Evolutionary conservation across 2,329 filamentous ascomycete species (phyloP).

Genomic region (Claviceps capensis): DNA sequence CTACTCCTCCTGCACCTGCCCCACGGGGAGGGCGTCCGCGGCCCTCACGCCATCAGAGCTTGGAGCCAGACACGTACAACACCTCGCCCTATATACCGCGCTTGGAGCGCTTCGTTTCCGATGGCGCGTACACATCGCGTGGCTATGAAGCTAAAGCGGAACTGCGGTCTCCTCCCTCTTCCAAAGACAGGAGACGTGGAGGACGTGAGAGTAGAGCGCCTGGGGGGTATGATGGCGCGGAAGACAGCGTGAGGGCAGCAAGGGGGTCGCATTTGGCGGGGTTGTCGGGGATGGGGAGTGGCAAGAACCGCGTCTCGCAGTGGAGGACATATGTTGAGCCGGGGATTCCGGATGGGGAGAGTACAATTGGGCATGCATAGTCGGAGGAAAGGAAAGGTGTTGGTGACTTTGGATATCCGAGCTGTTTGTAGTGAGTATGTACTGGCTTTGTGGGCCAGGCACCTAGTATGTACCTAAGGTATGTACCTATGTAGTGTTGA

Average conservation of each 20-base stretch:
- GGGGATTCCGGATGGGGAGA: slow-evolving; percentile 24
- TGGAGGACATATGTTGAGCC: slow-evolving; percentile 35
- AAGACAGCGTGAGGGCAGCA: slow-evolving; percentile 11
- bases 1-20: background rate
- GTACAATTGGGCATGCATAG: slow-evolving; percentile 4
- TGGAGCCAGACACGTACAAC: slow-evolving; percentile 25
- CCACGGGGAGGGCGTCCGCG: background rate
- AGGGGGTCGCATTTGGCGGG: slow-evolving; percentile 33
- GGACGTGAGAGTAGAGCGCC: no score
- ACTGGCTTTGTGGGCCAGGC: no score
- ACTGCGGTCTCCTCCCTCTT: slow-evolving; percentile 10
- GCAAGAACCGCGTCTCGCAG: slow-evolving; percentile 33
- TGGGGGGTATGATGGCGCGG: slow-evolving; percentile 8
- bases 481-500: no score
- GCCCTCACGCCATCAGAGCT: slow-evolving; percentile 23
- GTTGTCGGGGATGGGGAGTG: slow-evolving; percentile 27
- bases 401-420: no score
- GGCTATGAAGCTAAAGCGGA: slow-evolving; percentile 20
- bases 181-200: slow-evolving; percentile 15
- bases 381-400: no score
- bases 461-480: no score
- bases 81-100: slow-evolving; percentile 16
- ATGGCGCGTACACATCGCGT: slow-evolving; percentile 14
- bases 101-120: slow-evolving; percentile 16
- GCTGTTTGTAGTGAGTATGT: no score